Evolutionary conservation across 2,329 filamentous ascomycete species (phyloP), one percentile per base, ranked within the genome.

Genomic region (Monosporascus ibericus): DNA sequence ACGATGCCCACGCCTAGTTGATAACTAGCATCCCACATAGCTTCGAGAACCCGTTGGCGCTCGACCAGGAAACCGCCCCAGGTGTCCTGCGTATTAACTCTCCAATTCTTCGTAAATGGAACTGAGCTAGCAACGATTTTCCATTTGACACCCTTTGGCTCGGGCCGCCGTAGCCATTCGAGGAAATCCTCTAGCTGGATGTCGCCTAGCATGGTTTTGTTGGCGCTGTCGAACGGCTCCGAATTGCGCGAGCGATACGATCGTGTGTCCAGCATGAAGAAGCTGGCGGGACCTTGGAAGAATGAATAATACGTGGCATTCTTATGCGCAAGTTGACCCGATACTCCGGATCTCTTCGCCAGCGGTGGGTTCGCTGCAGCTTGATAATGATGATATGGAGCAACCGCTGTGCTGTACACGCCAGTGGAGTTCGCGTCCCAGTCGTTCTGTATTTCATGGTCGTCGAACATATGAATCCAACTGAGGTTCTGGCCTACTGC

Each of bases 81-180:
- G 0, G 94, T 97, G 66, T 99, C 94, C 55, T 86, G 78, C 2
- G 84, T 84, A 58, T 94, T 92, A 58, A 96, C 82, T 24, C 84
- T 87, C 92, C 94, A 99, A 70, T 99, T 99, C 73, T 96, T 95
- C 6, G 94, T 97, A 67, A 99, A 96, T 0, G 94, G 94, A 5
- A 97, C 88, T 18, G 88, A 92, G 39, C 88, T 92, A 18, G 92
- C 86, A 48, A 99, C 76, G 62, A 99, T 85, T 73, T 97, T 97
- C 92, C 94, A 99, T 63, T 86, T 86, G 0, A 96, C 85, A 1
- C 90, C 90, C 30, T 75, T 74, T 0, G 88, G 86, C 57, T 90
- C 87, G 0, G 88, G 84, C 1, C 80, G 82, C 11, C 75, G 75
- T 20, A 99, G 77, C 80, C 88, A 99, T 4, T 78, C 76, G 5